Evolutionary conservation across 768 basidiomycete species (phyloP).

Genomic region (Mycena olivaceomarginata): DNA sequence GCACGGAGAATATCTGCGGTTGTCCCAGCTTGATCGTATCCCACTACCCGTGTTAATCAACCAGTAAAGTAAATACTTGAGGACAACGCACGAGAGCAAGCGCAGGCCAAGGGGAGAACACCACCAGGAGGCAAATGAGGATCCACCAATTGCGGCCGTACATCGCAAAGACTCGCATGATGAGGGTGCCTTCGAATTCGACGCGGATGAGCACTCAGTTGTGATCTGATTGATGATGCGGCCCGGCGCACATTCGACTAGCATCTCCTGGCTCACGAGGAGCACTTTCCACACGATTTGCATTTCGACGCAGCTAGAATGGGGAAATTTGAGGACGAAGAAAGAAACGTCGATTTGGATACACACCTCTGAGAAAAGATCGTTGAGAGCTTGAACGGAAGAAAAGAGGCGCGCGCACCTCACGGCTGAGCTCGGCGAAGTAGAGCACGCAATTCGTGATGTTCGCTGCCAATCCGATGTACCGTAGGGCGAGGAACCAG

Average conservation of each 20-base stretch:
- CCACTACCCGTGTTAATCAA: constrained; percentile 12
- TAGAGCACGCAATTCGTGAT: constrained; percentile 13
- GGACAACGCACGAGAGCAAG: not conserved
- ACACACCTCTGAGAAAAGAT: constrained; percentile 16
- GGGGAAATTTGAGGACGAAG: not conserved
- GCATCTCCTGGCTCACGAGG: constrained; percentile 19
- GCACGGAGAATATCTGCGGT: constrained; percentile 16
- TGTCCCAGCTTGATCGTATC: not conserved
- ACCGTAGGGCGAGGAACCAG: constrained; percentile 14
- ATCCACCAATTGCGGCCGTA: constrained; percentile 8
- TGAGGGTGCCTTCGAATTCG: constrained; percentile 6
- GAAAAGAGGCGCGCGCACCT: constrained; percentile 3
- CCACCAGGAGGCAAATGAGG: constrained; percentile 17
- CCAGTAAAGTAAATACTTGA: not conserved
- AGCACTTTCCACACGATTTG: constrained; percentile 8
- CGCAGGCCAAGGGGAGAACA: not conserved
- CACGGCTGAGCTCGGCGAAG: constrained; percentile 2
- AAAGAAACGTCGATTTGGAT: not conserved
- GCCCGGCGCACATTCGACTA: constrained; percentile 12
- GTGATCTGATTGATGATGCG: constrained; percentile 12
- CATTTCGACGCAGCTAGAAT: constrained; percentile 25
- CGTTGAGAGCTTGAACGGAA: constrained; percentile 5
- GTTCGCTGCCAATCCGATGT: constrained; percentile 9
- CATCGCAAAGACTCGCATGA: constrained; percentile 15
- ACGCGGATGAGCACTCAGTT: constrained; percentile 4